Evolutionary conservation across 1,284 basidiomycete genomes (phyloP), one percentile per base, ranked within the genome.

Genomic region (Heterobasidion parviporum): DNA sequence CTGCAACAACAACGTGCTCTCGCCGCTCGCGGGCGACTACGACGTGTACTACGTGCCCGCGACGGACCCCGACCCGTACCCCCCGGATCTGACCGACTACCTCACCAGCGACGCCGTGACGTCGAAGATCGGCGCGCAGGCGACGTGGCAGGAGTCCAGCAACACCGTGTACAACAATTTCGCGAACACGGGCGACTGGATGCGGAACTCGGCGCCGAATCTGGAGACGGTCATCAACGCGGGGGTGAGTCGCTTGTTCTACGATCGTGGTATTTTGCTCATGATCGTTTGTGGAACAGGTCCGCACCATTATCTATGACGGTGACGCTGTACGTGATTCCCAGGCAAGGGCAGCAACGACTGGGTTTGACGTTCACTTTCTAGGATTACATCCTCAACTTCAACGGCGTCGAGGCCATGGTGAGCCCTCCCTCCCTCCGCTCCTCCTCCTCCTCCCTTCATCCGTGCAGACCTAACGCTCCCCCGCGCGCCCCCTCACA

Each of bases 181-280:
- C 59, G 77, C 78, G 2, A 60, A 63, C 8, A 82, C 80, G 12
- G 82, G 82, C 34, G 83, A 85, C 57, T 84, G 81, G 82, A 83
- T 84, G 82, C 71, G 76, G 49, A 83, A 77, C 63, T 80, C 78
- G 8, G 66, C 74, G 12, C 79, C 77, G 1, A 62, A 79, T 57
- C 68, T 85, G 18, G 81, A 84, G 65, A 73, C 70, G 26, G 81
- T 85, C 6, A 80, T 85, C 60, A 73, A 84, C 58, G 74, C 81
- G 48, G 81, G 82, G 6, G 81, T 83, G 77, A 20, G 52, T 45
- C 16, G 38, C 32, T 26, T 1, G 20, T 46, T 5, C 33, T 8
- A n/a, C 41, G 38, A n/a, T 26, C 4, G 6, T 20, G 20, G 26
- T 15, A 9, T 6, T 48, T 41, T 10, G 12, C n/a, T 41, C n/a